These are phyloP conservation scores for Fusarium siculi DNA, from an alignment of 2,329 filamentous ascomycete species.

Conservation along the genomic window DNA sequence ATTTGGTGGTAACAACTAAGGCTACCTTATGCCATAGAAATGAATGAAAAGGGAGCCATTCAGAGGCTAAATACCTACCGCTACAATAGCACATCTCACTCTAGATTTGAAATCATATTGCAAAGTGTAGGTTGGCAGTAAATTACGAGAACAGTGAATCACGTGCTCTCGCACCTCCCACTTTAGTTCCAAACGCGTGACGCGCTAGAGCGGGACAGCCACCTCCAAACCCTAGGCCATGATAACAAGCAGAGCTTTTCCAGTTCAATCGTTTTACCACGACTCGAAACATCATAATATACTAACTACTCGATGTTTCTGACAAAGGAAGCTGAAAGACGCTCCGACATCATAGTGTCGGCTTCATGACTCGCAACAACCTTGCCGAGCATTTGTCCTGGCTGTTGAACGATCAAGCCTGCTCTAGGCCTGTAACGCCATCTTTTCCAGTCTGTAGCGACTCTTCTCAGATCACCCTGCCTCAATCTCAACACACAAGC, in stretches of 20 bases:
- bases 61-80: neutral
- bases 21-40: neutral
- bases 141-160: slow-evolving; percentile 18
- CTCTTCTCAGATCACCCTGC: slow-evolving; percentile 36
- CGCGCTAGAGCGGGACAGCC: slow-evolving; percentile 40
- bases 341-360: slow-evolving; percentile 44
- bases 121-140: neutral
- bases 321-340: slow-evolving; percentile 33
- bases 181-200: slow-evolving; percentile 49
- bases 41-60: neutral
- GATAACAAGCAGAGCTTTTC: slow-evolving; percentile 38
- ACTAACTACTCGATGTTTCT: slow-evolving; percentile 40
- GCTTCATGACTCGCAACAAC: slow-evolving; percentile 72
- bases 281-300: slow-evolving; percentile 11
- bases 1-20: neutral
- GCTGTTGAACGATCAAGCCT: slow-evolving; percentile 62
- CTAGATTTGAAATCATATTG: neutral
- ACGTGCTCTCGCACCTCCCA: slow-evolving; percentile 45
- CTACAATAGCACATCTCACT: neutral
- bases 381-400: slow-evolving; percentile 67
- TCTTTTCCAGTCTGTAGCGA: slow-evolving; percentile 50
- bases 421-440: slow-evolving; percentile 54
- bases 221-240: slow-evolving; percentile 23
- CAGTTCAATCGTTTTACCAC: slow-evolving; percentile 14
- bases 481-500: slow-evolving; percentile 42